A percentile compares a stretch with the other conserved stretches of the same genome.
These are phyloP conservation scores for Chiua virens DNA, from an alignment of 768 basidiomycete genomes.

Conservation along the genomic window DNA sequence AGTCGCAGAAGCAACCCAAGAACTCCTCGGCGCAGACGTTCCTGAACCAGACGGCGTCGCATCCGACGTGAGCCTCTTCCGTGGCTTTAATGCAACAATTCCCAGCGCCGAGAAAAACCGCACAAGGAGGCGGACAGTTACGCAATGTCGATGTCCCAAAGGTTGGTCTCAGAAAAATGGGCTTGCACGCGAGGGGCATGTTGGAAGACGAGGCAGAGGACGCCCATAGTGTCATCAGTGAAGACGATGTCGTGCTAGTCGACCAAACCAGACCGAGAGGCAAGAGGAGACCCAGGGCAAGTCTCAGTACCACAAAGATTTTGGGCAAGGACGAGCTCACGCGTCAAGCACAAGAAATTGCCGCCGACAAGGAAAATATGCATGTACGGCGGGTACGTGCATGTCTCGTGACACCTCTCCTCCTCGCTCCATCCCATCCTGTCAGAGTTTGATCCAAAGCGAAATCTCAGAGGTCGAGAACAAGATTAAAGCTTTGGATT, in stretches of 20 bases:
- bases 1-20: conserved; percentile 79
- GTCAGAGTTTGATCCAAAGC: conserved; percentile 76
- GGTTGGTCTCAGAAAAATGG: conserved; percentile 77
- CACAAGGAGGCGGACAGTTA: conserved; percentile 71
- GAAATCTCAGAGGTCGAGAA: conserved; percentile 88
- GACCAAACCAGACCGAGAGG: conserved; percentile 33
- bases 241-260: conserved; percentile 74
- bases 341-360: conserved; percentile 83
- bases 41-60: conserved; percentile 74
- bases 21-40: conserved; percentile 67
- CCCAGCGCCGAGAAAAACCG: conserved; percentile 84
- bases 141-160: conserved; percentile 75
- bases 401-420: conserved; percentile 3
- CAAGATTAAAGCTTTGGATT: conserved; percentile 86
- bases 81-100: conserved; percentile 94
- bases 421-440: conserved; percentile 5
- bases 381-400: conserved; percentile 74
- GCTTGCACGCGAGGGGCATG: conserved; percentile 76
- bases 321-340: conserved; percentile 83
- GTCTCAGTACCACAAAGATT: conserved; percentile 64
- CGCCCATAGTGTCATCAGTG: conserved; percentile 63
- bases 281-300: conserved; percentile 57
- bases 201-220: conserved; percentile 52
- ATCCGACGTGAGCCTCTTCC: conserved; percentile 74
- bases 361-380: conserved; percentile 89